Base-by-base conservation (phyloP, 2,329 filamentous ascomycete species). In the Aspergillus sp. region DNA sequence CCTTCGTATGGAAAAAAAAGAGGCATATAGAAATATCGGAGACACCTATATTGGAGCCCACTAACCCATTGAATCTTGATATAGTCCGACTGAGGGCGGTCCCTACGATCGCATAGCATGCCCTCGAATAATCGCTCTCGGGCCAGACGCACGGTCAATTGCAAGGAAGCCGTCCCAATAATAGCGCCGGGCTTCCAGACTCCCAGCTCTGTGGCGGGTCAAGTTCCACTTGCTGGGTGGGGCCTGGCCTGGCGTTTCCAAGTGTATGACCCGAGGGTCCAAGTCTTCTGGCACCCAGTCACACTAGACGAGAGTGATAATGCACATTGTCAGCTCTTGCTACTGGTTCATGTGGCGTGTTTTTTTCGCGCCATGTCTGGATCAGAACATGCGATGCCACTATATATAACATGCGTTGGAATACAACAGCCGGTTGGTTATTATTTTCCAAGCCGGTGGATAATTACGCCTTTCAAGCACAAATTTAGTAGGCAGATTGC, bases 141-240 rank as follows among this genome's bases (percentile, higher is more conserved):
- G 40, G 40, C 51, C 24, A 53, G 33, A 40, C 9, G 52, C 43
- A 54, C 33, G n/a, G 43, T 12, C 33, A 43, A 45, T 40, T 17
- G 48, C 39, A 12, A 19, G 35, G 48, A 39, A 40, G 37, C 3
- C 9, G 5, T 41, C 17, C 52, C 53, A 50, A 44, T 50, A 40
- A 50, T 31, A 27, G 40, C 19, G 14, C 41, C 24, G n/a, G 6
- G 21, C 12, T 41, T 33, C 37, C 19, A 17, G 27, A 40, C 15
- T 27, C 19, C 14, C 11, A 39, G 33, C 43, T 47, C 43, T 37
- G 17, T 27, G 49, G 49, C 44, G 55, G 55, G 49, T 48, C 55
- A 23, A 14, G 55, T 47, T 48, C 54, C 48, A 57, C 48, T 35
- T 23, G 19, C 9, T 19, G 11, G 21, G 48, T 52, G 55, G 55